These are phyloP conservation scores for Triticum urartu DNA, from an alignment of 176 grass and related monocot genomes.

Conservation along the genomic window DNA sequence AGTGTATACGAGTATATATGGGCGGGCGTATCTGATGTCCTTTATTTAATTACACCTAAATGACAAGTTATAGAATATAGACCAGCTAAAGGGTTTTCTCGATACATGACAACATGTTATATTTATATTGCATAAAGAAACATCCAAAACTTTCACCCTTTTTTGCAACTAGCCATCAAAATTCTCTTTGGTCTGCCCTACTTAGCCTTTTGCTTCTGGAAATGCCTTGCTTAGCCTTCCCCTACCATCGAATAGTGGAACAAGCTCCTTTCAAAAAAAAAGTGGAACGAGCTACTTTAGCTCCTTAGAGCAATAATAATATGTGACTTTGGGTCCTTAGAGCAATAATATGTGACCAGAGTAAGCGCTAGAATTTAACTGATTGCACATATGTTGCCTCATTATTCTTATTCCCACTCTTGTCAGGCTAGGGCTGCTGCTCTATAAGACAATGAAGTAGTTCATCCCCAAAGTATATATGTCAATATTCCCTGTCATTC, in stretches of 20 bases:
- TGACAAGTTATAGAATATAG: background rate
- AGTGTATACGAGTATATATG: no score
- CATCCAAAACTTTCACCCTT: background rate
- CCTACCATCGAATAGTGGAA: background rate
- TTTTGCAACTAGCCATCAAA: background rate
- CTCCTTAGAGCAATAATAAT: background rate
- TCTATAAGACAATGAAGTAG: background rate
- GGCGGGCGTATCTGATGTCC: no score
- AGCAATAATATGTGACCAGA: slow-evolving; percentile 7
- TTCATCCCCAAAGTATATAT: no score
- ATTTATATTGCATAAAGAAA: background rate
- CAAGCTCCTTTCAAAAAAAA: background rate
- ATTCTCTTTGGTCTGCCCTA: background rate
- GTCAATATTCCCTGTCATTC: background rate
- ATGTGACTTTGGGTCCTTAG: background rate
- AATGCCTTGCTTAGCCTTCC: background rate
- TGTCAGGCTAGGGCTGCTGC: background rate
- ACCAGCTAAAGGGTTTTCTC: background rate
- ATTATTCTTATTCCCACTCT: background rate
- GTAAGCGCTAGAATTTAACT: background rate
- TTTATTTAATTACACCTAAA: background rate
- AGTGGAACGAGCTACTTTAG: background rate
- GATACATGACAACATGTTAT: background rate
- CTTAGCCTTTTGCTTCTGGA: background rate
- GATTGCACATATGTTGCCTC: background rate